Evolutionary conservation across 805 yeast species (phyloP).

Genomic region (Debaryomyces prosopidis): DNA sequence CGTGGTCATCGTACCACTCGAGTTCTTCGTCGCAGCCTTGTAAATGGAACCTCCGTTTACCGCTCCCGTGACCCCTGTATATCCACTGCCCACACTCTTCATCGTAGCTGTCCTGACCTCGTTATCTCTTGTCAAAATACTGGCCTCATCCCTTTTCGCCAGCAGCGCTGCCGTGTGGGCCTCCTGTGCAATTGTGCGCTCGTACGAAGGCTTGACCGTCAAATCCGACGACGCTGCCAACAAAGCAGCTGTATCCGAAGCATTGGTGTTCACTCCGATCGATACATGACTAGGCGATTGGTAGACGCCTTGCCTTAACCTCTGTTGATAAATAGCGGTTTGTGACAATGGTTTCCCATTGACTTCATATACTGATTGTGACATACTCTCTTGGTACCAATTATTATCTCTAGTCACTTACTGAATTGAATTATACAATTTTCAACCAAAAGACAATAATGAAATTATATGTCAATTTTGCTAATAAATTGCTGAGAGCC

Average conservation of each 20-base stretch:
- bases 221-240: slow-evolving; percentile 69
- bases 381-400: slow-evolving; percentile 19
- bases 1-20: slow-evolving; percentile 44
- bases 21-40: slow-evolving; percentile 36
- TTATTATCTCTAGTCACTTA: too few species aligned
- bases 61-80: neutral
- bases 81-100: slow-evolving; percentile 7
- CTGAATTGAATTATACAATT: too few species aligned
- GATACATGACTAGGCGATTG: slow-evolving; percentile 48
- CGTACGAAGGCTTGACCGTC: slow-evolving; percentile 60
- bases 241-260: slow-evolving; percentile 76
- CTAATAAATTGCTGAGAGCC: too few species aligned
- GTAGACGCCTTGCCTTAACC: slow-evolving; percentile 66
- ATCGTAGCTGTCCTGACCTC: slow-evolving; percentile 45
- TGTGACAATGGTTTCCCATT: slow-evolving; percentile 71
- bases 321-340: slow-evolving; percentile 75
- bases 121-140: slow-evolving; percentile 50
- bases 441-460: too few species aligned
- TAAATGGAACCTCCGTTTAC: slow-evolving; percentile 24
- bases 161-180: slow-evolving; percentile 67
- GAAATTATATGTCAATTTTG: too few species aligned
- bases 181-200: slow-evolving; percentile 56
- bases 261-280: slow-evolving; percentile 66
- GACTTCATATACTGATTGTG: slow-evolving; percentile 57
- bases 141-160: slow-evolving; percentile 43